Conservation (phyloP, 139 green algal genomes). For the Picochlorum sp. region DNA sequence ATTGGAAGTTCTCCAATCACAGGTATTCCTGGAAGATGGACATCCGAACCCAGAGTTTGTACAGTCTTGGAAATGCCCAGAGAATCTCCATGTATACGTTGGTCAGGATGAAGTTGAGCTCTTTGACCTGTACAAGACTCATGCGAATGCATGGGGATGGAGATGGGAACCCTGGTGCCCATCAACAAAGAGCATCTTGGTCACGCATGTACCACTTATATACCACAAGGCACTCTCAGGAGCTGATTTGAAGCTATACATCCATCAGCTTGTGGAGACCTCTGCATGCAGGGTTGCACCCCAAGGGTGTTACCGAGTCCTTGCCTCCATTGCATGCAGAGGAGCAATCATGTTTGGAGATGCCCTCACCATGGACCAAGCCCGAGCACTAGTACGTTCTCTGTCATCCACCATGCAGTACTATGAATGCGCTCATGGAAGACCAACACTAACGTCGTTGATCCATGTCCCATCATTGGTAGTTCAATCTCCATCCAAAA, state of each 20-base stretch:
- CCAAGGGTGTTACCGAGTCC: constrained; percentile 35
- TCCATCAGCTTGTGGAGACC: constrained; percentile 50
- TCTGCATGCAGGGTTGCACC: constrained; percentile 21
- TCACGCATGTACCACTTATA: constrained; percentile 41
- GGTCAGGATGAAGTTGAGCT: constrained; percentile 18
- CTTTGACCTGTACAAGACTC: constrained; percentile 14
- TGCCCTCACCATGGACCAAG: constrained; percentile 30
- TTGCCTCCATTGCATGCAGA: constrained; percentile 66
- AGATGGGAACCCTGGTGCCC: constrained; percentile 10
- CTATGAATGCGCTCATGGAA: constrained; percentile 71
- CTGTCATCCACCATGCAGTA: constrained; percentile 46
- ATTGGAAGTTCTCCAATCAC: constrained; percentile 43
- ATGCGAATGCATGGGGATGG: constrained; percentile 31
- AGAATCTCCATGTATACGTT: constrained; percentile 20
- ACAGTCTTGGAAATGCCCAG: background rate
- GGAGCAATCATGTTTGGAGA: constrained; percentile 80
- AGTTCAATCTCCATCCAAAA: background rate
- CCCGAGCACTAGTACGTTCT: constrained; percentile 36
- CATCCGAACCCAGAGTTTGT: background rate
- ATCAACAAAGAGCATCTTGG: background rate
- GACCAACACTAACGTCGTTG: constrained; percentile 49
- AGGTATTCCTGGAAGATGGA: constrained; percentile 6
- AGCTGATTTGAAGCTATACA: constrained; percentile 46
- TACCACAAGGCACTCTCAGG: constrained; percentile 29
- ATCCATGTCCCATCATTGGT: constrained; percentile 31